phyloP scores from a whole-genome alignment of 2,329 filamentous ascomycete species.

The Pseudogymnoascus sp. region DNA sequence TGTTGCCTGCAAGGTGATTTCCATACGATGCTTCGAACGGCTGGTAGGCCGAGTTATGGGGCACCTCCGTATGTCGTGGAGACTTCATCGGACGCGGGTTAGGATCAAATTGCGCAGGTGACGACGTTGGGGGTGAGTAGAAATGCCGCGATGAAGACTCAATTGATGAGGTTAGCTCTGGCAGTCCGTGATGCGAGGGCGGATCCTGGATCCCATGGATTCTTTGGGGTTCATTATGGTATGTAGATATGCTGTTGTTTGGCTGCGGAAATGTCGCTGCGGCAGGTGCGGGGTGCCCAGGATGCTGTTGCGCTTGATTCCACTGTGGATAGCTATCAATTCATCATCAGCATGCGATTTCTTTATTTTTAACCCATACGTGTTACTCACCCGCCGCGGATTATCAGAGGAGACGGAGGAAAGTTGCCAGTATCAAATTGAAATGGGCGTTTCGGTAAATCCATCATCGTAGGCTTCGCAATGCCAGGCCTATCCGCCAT shows the following conservation, averaged over 20 bases:
- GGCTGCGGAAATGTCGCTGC: neutral
- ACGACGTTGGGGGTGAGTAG: neutral
- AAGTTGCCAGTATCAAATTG: slow-evolving; percentile 26
- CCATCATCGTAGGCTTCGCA: slow-evolving; percentile 20
- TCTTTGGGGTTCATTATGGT: slow-evolving; percentile 15
- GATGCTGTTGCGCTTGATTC: slow-evolving; percentile 19
- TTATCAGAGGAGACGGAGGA: slow-evolving; percentile 21
- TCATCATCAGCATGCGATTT: neutral
- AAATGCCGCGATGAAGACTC: slow-evolving; percentile 3
- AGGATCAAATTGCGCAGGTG: slow-evolving; percentile 16
- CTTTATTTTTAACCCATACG: neutral
- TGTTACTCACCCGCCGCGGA: slow-evolving; percentile 25
- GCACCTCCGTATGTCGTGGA: slow-evolving; percentile 20
- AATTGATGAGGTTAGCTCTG: neutral
- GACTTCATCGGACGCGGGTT: slow-evolving; percentile 27
- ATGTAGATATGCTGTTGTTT: slow-evolving; percentile 3
- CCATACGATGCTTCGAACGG: neutral
- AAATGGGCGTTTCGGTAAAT: slow-evolving; percentile 25
- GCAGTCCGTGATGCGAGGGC: neutral
- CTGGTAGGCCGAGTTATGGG: neutral
- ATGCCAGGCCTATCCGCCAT: slow-evolving; percentile 13
- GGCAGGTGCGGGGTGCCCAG: slow-evolving; percentile 18
- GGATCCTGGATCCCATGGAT: neutral
- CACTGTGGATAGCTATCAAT: slow-evolving; percentile 20
- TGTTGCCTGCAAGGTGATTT: neutral